Conservation (phyloP, 2,329 filamentous ascomycete genomes). For the Zymoseptoria ardabiliae region DNA sequence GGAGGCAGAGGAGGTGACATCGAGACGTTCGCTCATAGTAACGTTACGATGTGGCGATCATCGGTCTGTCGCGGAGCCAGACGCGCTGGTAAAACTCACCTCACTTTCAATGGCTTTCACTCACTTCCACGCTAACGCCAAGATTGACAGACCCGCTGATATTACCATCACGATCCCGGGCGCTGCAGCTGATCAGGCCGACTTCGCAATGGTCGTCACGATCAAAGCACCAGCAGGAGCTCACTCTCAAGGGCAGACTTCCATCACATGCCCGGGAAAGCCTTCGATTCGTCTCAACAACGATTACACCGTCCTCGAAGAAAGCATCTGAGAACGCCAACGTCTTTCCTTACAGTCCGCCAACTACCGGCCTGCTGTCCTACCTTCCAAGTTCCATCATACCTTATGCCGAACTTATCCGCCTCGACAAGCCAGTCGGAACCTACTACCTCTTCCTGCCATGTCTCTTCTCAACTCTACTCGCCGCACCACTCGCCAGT, state of each 20-base stretch:
- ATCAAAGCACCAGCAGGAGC: neutral
- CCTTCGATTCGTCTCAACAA: neutral
- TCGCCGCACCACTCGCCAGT: constrained; percentile 63
- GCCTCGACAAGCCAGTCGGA: constrained; percentile 73
- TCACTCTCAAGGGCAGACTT: neutral
- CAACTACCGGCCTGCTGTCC: constrained; percentile 63
- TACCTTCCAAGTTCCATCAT: constrained; percentile 61
- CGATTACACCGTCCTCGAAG: neutral
- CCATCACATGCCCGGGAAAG: neutral
- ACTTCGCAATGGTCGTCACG: neutral
- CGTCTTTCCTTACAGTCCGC: constrained; percentile 46
- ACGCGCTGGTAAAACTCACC: neutral
- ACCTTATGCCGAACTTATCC: constrained; percentile 74
- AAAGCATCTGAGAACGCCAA: neutral
- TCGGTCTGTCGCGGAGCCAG: neutral
- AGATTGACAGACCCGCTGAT: neutral
- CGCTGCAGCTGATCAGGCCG: neutral
- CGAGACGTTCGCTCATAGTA: neutral
- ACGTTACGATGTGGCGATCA: neutral
- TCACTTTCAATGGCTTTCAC: neutral
- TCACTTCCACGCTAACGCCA: neutral
- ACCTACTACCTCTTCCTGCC: constrained; percentile 82
- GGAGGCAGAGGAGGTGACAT: neutral
- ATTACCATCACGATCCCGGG: neutral
- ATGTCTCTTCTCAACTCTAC: constrained; percentile 74